Percentiles rank a stretch among this genome's conserved stretches.
These are phyloP conservation scores for Neurospora sp. DNA, from an alignment of 495 filamentous ascomycete genomes.

Conservation along the genomic window DNA sequence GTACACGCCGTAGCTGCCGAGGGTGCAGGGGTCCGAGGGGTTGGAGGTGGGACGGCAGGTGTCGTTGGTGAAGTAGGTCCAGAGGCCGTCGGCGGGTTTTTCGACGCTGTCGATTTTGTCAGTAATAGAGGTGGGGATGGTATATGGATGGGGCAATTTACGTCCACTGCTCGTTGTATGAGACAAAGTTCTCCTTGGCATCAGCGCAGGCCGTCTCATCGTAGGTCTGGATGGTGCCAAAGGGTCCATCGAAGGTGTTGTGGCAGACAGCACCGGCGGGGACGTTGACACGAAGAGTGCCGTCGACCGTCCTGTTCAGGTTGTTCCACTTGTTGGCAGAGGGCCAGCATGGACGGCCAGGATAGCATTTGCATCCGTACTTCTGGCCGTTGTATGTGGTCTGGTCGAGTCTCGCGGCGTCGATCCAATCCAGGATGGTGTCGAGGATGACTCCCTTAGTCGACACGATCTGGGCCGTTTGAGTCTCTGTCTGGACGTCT, in stretches of 20 bases:
- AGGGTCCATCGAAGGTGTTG: constrained; percentile 13
- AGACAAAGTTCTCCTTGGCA: constrained; percentile 13
- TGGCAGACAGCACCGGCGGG: constrained; percentile 22
- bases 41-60: constrained; percentile 39
- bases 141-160: too few relatives aligned
- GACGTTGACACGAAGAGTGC: constrained; percentile 14
- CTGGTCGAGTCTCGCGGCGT: constrained; percentile 1
- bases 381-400: constrained; percentile 9
- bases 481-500: neutral
- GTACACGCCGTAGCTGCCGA: constrained; percentile 45
- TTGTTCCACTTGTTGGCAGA: constrained; percentile 13
- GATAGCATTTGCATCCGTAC: constrained; percentile 28
- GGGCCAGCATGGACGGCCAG: constrained; percentile 27
- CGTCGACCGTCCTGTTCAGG: constrained; percentile 22
- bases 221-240: constrained; percentile 20
- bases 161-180: constrained; percentile 20
- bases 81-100: constrained; percentile 19
- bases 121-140: too few relatives aligned
- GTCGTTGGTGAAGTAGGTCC: constrained; percentile 31
- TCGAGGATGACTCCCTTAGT: constrained; percentile 7
- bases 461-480: neutral
- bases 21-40: constrained; percentile 34
- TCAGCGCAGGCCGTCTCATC: constrained; percentile 18
- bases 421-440: constrained; percentile 10
- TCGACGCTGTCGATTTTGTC: constrained; percentile 11